phyloP scores from a whole-genome alignment of 148 eudicot genomes.

The Fagopyrum esculentum region DNA sequence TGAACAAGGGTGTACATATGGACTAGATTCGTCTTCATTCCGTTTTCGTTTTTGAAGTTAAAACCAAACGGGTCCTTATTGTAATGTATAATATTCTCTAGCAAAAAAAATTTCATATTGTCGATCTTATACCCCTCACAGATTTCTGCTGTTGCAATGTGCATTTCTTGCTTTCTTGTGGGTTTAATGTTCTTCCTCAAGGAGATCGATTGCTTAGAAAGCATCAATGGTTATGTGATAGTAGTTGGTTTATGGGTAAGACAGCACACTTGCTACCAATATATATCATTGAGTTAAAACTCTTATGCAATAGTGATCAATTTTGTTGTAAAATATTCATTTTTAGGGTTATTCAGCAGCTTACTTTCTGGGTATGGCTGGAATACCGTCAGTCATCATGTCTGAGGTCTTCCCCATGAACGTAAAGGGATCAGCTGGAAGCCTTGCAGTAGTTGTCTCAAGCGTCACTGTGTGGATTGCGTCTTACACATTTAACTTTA shows the following conservation, averaged over 20 bases:
- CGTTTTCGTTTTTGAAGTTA: too few relatives aligned
- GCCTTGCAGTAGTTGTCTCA: too few relatives aligned
- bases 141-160: constrained; percentile 32
- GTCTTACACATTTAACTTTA: too few relatives aligned
- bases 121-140: neutral
- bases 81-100: too few relatives aligned
- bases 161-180: constrained; percentile 12
- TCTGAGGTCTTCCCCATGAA: too few relatives aligned
- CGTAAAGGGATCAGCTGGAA: too few relatives aligned
- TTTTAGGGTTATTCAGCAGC: constrained; percentile 22
- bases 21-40: too few relatives aligned
- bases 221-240: constrained; percentile 18
- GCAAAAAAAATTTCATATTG: too few relatives aligned
- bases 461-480: too few relatives aligned
- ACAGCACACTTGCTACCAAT: neutral
- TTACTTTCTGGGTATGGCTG: constrained; percentile 32
- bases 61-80: too few relatives aligned
- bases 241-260: constrained; percentile 24
- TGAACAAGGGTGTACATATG: too few relatives aligned
- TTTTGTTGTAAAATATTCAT: constrained; percentile 1
- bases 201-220: constrained; percentile 16
- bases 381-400: constrained; percentile 25
- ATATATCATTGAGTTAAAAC: too few relatives aligned
- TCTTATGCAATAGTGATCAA: constrained; percentile 1
- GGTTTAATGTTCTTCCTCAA: constrained; percentile 16